Conservation (phyloP, 2,329 filamentous ascomycete genomes). For the Penicillium sp. region DNA sequence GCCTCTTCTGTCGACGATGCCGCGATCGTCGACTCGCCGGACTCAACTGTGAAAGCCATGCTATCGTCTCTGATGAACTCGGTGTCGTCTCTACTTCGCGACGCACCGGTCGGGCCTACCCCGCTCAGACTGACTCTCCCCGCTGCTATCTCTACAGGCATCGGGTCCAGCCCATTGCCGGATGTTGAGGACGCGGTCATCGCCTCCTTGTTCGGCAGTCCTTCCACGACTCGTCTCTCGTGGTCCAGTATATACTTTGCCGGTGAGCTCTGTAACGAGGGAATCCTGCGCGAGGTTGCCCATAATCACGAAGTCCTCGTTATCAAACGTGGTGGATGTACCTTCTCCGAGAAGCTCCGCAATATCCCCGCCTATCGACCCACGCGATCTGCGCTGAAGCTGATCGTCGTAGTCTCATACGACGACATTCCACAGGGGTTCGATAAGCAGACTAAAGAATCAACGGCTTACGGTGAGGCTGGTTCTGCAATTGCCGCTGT, state of each 20-base stretch:
- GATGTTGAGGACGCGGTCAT: conserved; percentile 55
- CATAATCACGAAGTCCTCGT: conserved; percentile 70
- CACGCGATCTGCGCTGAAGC: conserved; percentile 60
- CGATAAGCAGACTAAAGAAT: background rate
- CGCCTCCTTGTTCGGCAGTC: conserved; percentile 34
- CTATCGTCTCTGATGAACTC: conserved; percentile 50
- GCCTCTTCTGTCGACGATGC: conserved; percentile 27
- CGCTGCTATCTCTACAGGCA: conserved; percentile 50
- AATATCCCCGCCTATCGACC: conserved; percentile 79
- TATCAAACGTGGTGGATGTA: conserved; percentile 76
- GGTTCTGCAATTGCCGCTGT: conserved; percentile 41
- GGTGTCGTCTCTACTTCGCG: conserved; percentile 51
- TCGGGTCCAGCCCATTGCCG: conserved; percentile 64
- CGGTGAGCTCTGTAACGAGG: conserved; percentile 60
- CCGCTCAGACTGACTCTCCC: conserved; percentile 43
- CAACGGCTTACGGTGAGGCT: conserved; percentile 1
- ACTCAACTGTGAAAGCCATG: conserved; percentile 39
- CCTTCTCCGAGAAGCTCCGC: conserved; percentile 74
- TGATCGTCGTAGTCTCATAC: conserved; percentile 73
- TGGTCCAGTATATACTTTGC: conserved; percentile 72
- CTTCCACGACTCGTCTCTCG: conserved; percentile 51
- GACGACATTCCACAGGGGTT: conserved; percentile 42
- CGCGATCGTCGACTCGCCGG: conserved; percentile 25
- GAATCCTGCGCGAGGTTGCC: conserved; percentile 52
- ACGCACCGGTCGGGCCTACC: conserved; percentile 34